Evolutionary conservation across 1,284 basidiomycete species (phyloP), one percentile per base, ranked within the genome.

Genomic region (Cutaneotrichosporon dermatis): DNA sequence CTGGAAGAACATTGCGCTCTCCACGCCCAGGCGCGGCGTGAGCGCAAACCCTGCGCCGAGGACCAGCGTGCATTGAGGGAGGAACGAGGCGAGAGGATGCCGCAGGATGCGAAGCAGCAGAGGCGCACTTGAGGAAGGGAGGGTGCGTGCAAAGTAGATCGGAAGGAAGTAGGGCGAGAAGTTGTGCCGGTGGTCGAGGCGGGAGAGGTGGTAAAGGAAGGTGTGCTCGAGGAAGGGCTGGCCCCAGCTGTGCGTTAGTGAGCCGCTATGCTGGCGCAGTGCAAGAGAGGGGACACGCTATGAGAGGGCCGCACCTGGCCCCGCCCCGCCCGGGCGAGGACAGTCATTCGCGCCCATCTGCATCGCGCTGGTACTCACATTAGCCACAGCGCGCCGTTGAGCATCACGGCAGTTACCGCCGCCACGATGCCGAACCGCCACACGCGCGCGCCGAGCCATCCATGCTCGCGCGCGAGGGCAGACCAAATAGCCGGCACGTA

Each of bases 161-260:
- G 89, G 85, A 75, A 98, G 92, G 78, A 96, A 99, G 80, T 98
- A 97, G 0, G 93, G 90, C 11, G 92, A 92, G 78, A 99, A 99
- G 77, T 99, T 99, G 80, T 99, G 96, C 55, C 94, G 86, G 72
- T 98, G 93, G 77, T 99, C 96, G 33, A 90, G 84, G 40, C 96
- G 85, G 62, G 87, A 84, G 4, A 94, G 79, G 71, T 99, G 96
- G 77, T 99, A 98, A 12, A 98, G 81, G 77, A 93, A 98, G 0
- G 95, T 89, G 74, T 98, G 88, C 60, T 90, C 83, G 34, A 99
- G 79, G 80, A 97, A 97, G 0, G 93, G 88, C 65, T 88, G 82
- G 4, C 95, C 96, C 93, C 94, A 98, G 62, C 92, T 96, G 67
- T 7, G 5, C 5, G 55, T 57, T 10, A 54, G 55, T 9, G 25